Evolutionary conservation across 305 asterid species (phyloP).

Genomic region (Plantago coronopus): DNA sequence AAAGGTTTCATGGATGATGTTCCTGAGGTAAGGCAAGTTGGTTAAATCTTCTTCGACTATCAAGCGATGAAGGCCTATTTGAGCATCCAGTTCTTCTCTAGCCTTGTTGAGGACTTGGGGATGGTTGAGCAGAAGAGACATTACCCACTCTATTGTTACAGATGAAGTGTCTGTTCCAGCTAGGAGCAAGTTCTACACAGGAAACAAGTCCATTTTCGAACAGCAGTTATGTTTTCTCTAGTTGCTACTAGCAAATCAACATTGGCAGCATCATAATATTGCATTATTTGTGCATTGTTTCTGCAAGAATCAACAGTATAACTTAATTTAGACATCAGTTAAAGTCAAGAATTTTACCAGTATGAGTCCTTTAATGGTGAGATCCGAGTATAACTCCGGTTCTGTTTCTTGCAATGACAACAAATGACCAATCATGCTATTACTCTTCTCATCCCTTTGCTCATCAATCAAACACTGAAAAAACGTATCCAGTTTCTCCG

Average conservation of each 20-base stretch:
- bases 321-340: no score
- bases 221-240: no score
- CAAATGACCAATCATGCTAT: constrained; percentile 34
- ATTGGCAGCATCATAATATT: no score
- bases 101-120: constrained; percentile 23
- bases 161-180: constrained; percentile 38
- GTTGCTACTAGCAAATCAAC: no score
- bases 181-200: constrained; percentile 20
- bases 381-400: constrained; percentile 26
- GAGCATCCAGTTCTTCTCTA: constrained; percentile 17
- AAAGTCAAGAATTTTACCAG: constrained; percentile 22
- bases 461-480: constrained; percentile 34
- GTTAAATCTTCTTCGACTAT: constrained; percentile 31
- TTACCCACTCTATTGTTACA: constrained; percentile 39
- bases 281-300: no score
- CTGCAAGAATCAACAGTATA: no score
- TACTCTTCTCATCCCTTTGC: constrained; percentile 26
- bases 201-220: background rate
- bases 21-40: constrained; percentile 30
- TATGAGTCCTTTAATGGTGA: constrained; percentile 34
- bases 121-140: constrained; percentile 35
- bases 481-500: constrained; percentile 20
- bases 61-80: constrained; percentile 16
- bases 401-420: constrained; percentile 30
- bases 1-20: constrained; percentile 30